These are phyloP conservation scores for Candida taoyuanica DNA, from an alignment of 805 yeast genomes.

Conservation along the genomic window DNA sequence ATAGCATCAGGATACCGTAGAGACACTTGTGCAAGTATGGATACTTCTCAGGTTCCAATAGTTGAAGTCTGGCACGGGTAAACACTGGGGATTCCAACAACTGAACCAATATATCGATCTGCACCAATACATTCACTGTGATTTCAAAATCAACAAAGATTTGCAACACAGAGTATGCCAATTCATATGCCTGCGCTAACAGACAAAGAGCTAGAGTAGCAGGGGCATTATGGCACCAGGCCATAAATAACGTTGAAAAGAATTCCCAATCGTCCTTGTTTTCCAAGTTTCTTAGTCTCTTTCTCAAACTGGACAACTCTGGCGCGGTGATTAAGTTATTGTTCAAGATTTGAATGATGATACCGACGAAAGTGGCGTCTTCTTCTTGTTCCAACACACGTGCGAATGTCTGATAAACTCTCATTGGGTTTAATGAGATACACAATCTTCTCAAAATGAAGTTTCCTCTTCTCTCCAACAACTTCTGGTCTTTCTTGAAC, in stretches of 20 bases:
- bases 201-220: constrained; percentile 83
- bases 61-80: constrained; percentile 76
- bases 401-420: constrained; percentile 77
- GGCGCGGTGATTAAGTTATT: constrained; percentile 83
- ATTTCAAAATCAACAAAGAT: constrained; percentile 80
- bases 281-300: constrained; percentile 60
- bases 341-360: constrained; percentile 82
- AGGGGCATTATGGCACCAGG: constrained; percentile 91
- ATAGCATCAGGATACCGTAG: constrained; percentile 86
- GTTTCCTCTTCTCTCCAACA: constrained; percentile 71
- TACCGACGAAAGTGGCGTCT: constrained; percentile 66
- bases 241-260: constrained; percentile 71
- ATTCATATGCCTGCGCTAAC: constrained; percentile 80
- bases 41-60: constrained; percentile 79
- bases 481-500: constrained; percentile 63
- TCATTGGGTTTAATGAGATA: constrained; percentile 71
- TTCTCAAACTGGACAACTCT: constrained; percentile 68
- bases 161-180: constrained; percentile 78
- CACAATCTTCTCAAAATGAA: constrained; percentile 82
- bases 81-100: constrained; percentile 89
- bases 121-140: constrained; percentile 72
- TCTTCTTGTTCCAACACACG: constrained; percentile 59
- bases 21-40: constrained; percentile 82
- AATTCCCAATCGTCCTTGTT: constrained; percentile 58
- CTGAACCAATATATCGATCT: constrained; percentile 85